A percentile compares a stretch with the other conserved stretches of the same genome.
phyloP scores from a whole-genome alignment of 2,329 filamentous ascomycete genomes.

The Fusarium piperis region DNA sequence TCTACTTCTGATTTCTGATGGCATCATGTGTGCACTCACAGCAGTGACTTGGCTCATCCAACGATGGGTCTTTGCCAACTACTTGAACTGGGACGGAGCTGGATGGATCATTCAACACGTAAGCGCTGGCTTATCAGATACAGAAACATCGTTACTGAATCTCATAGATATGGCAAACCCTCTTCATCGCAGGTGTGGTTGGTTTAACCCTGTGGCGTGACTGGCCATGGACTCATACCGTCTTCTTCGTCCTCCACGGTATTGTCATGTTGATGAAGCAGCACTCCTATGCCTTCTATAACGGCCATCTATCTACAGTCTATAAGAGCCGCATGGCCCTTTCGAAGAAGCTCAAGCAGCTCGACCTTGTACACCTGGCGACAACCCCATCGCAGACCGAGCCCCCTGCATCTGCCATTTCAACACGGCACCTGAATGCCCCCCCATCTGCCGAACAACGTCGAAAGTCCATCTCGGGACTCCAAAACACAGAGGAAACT shows the following conservation, averaged over 20 bases:
- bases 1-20: slow-evolving; percentile 70
- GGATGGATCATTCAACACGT: slow-evolving; percentile 81
- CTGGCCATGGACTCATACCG: slow-evolving; percentile 86
- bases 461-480: slow-evolving; percentile 51
- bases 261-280: slow-evolving; percentile 86
- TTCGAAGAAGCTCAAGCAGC: slow-evolving; percentile 61
- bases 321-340: slow-evolving; percentile 61
- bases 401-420: slow-evolving; percentile 54
- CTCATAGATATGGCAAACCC: slow-evolving; percentile 71
- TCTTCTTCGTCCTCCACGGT: slow-evolving; percentile 79
- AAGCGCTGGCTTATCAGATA: slow-evolving; percentile 31
- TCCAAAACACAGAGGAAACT: slow-evolving; percentile 50
- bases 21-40: slow-evolving; percentile 73
- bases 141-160: neutral
- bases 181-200: slow-evolving; percentile 70
- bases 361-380: slow-evolving; percentile 63
- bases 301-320: slow-evolving; percentile 74
- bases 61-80: slow-evolving; percentile 65
- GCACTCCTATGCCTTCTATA: slow-evolving; percentile 82
- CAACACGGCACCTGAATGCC: slow-evolving; percentile 56
- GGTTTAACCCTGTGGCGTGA: slow-evolving; percentile 74
- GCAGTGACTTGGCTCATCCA: slow-evolving; percentile 74
- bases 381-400: slow-evolving; percentile 54
- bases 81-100: slow-evolving; percentile 71
- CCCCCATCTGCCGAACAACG: slow-evolving; percentile 56